These are phyloP conservation scores for Saccharomyces jurei DNA, from an alignment of 805 yeast genomes.

Conservation along the genomic window DNA sequence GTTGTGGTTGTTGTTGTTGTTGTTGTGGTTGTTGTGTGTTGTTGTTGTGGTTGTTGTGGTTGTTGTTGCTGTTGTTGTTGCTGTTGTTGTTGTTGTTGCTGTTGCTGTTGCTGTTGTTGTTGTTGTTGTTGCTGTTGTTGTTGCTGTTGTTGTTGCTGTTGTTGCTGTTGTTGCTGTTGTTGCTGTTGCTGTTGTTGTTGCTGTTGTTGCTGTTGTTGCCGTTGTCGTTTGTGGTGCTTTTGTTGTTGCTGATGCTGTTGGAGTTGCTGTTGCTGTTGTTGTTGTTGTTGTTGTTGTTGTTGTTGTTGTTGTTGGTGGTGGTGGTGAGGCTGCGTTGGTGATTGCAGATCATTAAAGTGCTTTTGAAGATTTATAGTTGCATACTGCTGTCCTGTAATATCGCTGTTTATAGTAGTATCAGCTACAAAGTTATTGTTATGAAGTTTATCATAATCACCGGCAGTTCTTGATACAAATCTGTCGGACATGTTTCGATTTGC, in stretches of 20 bases:
- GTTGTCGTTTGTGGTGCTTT: conserved; percentile 1
- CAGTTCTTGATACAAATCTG: not conserved
- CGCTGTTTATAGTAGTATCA: not conserved
- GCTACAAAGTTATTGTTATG: not conserved
- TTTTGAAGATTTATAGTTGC: not conserved
- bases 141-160: conserved; percentile 9
- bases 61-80: not conserved
- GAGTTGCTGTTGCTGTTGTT: not conserved
- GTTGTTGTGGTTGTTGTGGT: conserved; percentile 1
- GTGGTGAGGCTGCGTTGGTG: not conserved
- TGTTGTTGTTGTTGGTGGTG: conserved; percentile 1
- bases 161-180: conserved; percentile 20
- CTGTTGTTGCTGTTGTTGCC: not conserved
- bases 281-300: conserved; percentile 1
- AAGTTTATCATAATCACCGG: not conserved
- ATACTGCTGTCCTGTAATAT: not conserved
- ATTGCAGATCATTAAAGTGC: not conserved
- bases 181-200: conserved; percentile 16
- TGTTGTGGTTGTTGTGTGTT: not conserved
- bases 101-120: conserved; percentile 1
- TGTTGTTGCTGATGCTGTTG: not conserved
- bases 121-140: conserved; percentile 9
- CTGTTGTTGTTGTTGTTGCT: conserved; percentile 1
- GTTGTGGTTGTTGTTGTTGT: conserved; percentile 16
- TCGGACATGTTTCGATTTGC: not conserved